phyloP scores from a whole-genome alignment of 208 protist genomes.

The Angomonas ambiguus region DNA sequence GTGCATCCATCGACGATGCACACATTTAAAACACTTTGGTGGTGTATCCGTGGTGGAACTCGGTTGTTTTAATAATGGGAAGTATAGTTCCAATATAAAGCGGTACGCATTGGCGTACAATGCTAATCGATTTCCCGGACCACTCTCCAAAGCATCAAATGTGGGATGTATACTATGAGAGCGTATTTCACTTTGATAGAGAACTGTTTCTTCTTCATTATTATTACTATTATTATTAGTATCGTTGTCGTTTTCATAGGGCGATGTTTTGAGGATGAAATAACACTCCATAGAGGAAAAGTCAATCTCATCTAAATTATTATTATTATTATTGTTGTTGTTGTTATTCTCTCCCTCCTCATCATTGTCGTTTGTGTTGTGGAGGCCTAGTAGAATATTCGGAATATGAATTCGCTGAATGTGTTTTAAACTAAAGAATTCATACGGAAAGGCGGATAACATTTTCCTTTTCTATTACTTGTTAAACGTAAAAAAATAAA shows the following conservation, averaged over 20 bases:
- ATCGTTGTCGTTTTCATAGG: not conserved
- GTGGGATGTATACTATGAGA: too few relatives aligned
- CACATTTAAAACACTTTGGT: too few relatives aligned
- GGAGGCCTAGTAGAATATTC: constrained; percentile 2
- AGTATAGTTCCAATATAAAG: too few relatives aligned
- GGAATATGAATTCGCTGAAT: not conserved
- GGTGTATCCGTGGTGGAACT: too few relatives aligned
- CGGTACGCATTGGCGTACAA: too few relatives aligned
- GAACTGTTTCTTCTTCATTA: too few relatives aligned
- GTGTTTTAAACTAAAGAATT: not conserved
- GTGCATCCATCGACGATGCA: too few relatives aligned
- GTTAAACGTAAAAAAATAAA: constrained; percentile 5
- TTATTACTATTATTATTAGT: not conserved
- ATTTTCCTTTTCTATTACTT: not conserved
- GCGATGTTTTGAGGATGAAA: not conserved
- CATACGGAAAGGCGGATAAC: not conserved
- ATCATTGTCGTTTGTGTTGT: too few relatives aligned
- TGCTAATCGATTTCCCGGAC: too few relatives aligned
- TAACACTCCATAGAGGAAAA: constrained; percentile 2
- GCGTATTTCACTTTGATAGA: too few relatives aligned
- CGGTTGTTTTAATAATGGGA: too few relatives aligned
- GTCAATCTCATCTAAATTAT: not conserved
- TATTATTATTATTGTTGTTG: not conserved
- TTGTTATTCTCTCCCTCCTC: not conserved
- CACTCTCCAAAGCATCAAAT: too few relatives aligned